These are phyloP conservation scores for Trifolium pratense DNA, from an alignment of 306 rosid species.

Conservation along the genomic window DNA sequence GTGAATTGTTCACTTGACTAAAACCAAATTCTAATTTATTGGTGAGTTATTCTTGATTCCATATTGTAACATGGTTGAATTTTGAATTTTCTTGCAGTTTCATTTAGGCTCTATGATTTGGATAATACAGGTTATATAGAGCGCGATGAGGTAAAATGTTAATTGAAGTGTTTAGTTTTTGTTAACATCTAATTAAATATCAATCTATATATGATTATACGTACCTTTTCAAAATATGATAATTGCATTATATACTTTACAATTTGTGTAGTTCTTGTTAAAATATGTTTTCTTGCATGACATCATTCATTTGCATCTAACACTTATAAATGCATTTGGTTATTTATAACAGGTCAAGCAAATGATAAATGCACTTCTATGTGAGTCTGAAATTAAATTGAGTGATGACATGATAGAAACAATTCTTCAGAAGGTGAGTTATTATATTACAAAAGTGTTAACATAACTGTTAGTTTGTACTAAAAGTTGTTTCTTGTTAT, in stretches of 20 bases:
- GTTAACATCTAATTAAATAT: no score
- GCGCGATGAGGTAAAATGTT: slow-evolving; percentile 72
- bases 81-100: slow-evolving; percentile 57
- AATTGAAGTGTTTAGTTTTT: not conserved
- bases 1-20: not conserved
- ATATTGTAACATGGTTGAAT: not conserved
- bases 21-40: not conserved
- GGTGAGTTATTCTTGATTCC: not conserved
- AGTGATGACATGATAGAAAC: slow-evolving; percentile 79
- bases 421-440: slow-evolving; percentile 76
- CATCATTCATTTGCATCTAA: not conserved
- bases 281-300: not conserved
- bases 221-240: not conserved
- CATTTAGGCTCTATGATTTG: slow-evolving; percentile 85
- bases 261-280: not conserved
- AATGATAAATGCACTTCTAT: slow-evolving; percentile 87
- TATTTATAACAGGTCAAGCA: slow-evolving; percentile 70
- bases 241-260: not conserved
- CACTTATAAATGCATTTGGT: not conserved
- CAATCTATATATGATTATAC: not conserved
- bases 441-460: no score
- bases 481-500: no score
- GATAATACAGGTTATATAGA: slow-evolving; percentile 79
- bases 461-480: no score
- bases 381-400: slow-evolving; percentile 82